Conservation (phyloP, 164 flowering plant genomes). For the Chimonanthus salicifolius region DNA sequence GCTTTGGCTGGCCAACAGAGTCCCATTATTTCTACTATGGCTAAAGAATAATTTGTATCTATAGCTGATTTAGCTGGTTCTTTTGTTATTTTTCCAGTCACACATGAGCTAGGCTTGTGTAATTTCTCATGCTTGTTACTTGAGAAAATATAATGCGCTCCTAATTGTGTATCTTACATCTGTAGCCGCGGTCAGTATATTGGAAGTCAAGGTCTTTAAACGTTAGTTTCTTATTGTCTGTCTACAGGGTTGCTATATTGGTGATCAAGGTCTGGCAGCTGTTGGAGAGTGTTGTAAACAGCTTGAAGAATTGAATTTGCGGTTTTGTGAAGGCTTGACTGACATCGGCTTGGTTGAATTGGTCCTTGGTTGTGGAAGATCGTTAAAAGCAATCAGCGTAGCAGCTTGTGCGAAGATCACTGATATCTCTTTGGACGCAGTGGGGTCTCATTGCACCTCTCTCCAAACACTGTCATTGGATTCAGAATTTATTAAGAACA, state of each 20-base stretch:
- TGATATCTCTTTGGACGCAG: slow-evolving; percentile 68
- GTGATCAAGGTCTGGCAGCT: slow-evolving; percentile 73
- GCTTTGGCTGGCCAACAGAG: no score
- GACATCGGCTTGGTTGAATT: slow-evolving; percentile 64
- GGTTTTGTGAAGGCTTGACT: slow-evolving; percentile 85
- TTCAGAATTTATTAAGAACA: slow-evolving; percentile 61
- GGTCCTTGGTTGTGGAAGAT: slow-evolving; percentile 55
- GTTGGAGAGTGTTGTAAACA: slow-evolving; percentile 73
- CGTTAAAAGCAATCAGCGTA: slow-evolving; percentile 62
- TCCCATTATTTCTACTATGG: no score
- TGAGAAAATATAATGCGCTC: background rate
- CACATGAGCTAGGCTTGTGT: background rate
- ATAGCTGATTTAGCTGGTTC: background rate
- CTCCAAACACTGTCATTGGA: slow-evolving; percentile 72
- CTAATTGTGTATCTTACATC: background rate
- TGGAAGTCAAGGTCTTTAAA: background rate
- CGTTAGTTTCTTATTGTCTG: background rate
- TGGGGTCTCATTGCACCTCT: slow-evolving; percentile 62
- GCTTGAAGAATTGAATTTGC: slow-evolving; percentile 78
- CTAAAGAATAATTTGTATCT: background rate
- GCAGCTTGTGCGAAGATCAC: slow-evolving; percentile 89
- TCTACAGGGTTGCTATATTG: slow-evolving; percentile 79
- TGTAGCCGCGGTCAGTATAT: background rate
- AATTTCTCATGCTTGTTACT: background rate
- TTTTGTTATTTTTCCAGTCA: background rate